phyloP scores from a whole-genome alignment of 2,329 filamentous ascomycete genomes.

The Colletotrichum ledebouriae region DNA sequence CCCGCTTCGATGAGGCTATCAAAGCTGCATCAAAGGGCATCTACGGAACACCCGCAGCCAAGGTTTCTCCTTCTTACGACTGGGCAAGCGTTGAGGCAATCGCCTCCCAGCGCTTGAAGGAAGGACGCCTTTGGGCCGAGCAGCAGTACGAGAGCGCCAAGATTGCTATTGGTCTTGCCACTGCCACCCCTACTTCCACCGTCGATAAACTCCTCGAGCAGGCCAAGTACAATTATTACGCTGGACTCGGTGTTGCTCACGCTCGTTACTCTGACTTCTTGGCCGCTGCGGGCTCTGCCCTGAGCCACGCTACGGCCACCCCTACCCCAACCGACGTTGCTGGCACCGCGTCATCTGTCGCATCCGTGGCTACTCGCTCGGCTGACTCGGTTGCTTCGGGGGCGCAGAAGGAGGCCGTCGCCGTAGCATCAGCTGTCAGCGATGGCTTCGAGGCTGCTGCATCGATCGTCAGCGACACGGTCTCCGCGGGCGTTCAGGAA shows the following conservation, averaged over 20 bases:
- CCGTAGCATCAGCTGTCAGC: conserved; percentile 60
- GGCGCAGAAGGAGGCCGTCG: conserved; percentile 65
- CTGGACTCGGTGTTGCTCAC: conserved; percentile 82
- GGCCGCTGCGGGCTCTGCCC: conserved; percentile 76
- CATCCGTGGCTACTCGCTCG: conserved; percentile 63
- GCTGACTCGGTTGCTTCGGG: conserved; percentile 60
- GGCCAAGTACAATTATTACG: conserved; percentile 78
- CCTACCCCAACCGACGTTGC: conserved; percentile 70
- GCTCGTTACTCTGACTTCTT: conserved; percentile 84
- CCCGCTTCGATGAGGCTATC: conserved; percentile 68
- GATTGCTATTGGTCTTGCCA: conserved; percentile 72
- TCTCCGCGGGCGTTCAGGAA: conserved; percentile 46
- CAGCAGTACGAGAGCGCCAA: conserved; percentile 79
- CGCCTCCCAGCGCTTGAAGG: conserved; percentile 76
- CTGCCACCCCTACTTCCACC: conserved; percentile 68
- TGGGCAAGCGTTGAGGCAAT: conserved; percentile 71
- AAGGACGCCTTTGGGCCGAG: conserved; percentile 79
- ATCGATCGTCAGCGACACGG: conserved; percentile 54
- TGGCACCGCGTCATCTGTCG: conserved; percentile 60
- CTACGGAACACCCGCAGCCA: conserved; percentile 62
- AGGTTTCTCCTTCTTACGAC: conserved; percentile 56
- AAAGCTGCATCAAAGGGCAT: conserved; percentile 64
- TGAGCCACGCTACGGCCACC: conserved; percentile 71
- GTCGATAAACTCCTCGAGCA: conserved; percentile 72
- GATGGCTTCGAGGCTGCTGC: conserved; percentile 56